Base-by-base conservation (phyloP, 1,284 basidiomycete genomes). In the Meripilus lineatus region DNA sequence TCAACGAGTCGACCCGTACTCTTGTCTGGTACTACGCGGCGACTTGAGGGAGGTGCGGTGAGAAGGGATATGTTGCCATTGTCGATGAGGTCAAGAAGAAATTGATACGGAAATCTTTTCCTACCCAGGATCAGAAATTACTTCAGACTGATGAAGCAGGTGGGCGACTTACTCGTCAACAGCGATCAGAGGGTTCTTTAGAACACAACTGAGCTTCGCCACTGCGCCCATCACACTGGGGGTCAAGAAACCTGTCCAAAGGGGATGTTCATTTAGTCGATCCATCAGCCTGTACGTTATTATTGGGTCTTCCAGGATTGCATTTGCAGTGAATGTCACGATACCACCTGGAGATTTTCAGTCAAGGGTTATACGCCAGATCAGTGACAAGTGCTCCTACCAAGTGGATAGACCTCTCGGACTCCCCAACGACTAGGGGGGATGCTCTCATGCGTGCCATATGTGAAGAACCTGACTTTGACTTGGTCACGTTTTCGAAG, bases 171-270 rank as follows among this genome's bases (percentile, higher is more conserved):
- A 58, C 58, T 51, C 49, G 35, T 58, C 57, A 30, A 51, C 18
- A 58, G 46, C 17, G 55, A 30, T 47, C 10, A 57, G 39, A 3
- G 56, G 55, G 41, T 56, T 46, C 8, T 47, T 18, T 2, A 44
- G 53, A 30, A 58, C 52, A 36, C 56, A 55, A 24, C 50, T 50
- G 8, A 56, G 38, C 43, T 57, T 61, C 17, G 62, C 60, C 14
- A 64, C 56, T 53, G 77, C 64, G 39, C 77, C 83, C 22, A 86
- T 60, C 11, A 75, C 75, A 41, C 70, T 69, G 11, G 83, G 83
- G 6, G 77, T 55, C 25, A 88, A 62, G 54, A 81, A 86, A 38
- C 73, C 75, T 11, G 65, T 63, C 84, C 84, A 88, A 11, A 82
- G 55, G 23, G 79, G 80, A 56, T 87, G 84, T 26, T 71, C 65